These are phyloP conservation scores for Mortierella sp. DNA, from an alignment of 371 early-diverging fungal genomes.

Conservation along the genomic window DNA sequence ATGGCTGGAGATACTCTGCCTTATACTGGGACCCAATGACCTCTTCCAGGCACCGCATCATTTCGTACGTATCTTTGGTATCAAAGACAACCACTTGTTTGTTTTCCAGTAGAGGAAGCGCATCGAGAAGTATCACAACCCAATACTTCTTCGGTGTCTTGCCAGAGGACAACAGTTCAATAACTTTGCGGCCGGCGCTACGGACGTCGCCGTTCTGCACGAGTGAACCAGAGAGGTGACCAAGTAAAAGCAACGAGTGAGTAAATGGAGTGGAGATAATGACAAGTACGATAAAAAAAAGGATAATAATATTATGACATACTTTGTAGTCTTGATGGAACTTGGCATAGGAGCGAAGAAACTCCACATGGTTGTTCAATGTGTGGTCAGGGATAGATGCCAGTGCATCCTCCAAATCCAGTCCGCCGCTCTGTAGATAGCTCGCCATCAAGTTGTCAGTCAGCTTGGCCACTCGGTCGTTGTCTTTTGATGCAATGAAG, in stretches of 20 bases:
- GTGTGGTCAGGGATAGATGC: not conserved
- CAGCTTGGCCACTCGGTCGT: slow-evolving; percentile 35
- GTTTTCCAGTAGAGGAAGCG: slow-evolving; percentile 42
- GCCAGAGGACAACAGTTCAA: slow-evolving; percentile 15
- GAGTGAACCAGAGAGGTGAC: not conserved
- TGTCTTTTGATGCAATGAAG: slow-evolving; percentile 40
- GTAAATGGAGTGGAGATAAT: not conserved
- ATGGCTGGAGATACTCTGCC: slow-evolving; percentile 32
- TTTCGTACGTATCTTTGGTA: slow-evolving; percentile 29
- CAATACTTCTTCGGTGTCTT: slow-evolving; percentile 46
- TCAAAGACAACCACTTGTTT: slow-evolving; percentile 32
- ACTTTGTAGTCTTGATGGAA: slow-evolving; percentile 39
- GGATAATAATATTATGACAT: not conserved
- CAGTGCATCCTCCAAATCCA: slow-evolving; percentile 29
- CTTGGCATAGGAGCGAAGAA: slow-evolving; percentile 27
- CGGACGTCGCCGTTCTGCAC: slow-evolving; percentile 19
- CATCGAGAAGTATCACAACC: slow-evolving; percentile 32
- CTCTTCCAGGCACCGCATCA: slow-evolving; percentile 52
- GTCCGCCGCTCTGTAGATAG: slow-evolving; percentile 14
- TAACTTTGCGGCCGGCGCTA: slow-evolving; percentile 20
- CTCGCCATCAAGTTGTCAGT: slow-evolving; percentile 31
- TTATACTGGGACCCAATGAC: slow-evolving; percentile 42
- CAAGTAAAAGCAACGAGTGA: not conserved
- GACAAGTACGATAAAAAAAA: not conserved
- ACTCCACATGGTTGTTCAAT: slow-evolving; percentile 30